Base-by-base conservation (phyloP, 2,329 filamentous ascomycete species). In the Cordyceps cicadae region DNA sequence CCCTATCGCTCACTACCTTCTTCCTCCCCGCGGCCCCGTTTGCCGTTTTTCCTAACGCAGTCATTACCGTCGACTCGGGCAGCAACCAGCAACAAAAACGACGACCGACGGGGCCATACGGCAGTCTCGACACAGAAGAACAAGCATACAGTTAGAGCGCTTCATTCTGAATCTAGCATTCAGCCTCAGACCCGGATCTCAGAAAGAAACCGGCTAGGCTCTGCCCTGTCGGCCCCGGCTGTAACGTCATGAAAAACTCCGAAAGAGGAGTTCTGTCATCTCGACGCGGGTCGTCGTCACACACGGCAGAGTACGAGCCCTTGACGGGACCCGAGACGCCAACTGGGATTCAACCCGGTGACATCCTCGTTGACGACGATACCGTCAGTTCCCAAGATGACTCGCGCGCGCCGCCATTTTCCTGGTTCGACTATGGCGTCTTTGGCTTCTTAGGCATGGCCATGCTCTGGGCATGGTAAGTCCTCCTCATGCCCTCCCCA, bases 381-480 rank as follows among this genome's bases (percentile, higher is more conserved):
- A 15, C 12, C 24, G 17, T 1, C 12, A 24, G 43, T 15, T 3
- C 24, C 17, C 29, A 17, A 11, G 50, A 54, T 26, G 49, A 53
- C 26, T 3, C 21, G 7, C 6, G 11, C 12, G 48, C 15, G 12
- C 24, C 75, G 39, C 79, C 79, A 19, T 96, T 96, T 76, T 96
- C 91, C 64, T 92, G 89, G 86, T 70, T 90, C 41, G 90, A 95
- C 72, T 99, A 97, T 75, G 77, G 76, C 67, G 87, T 96, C 70
- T 97, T 97, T 74, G 79, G 88, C 60, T 77, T 96, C 55, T 79
- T 97, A 29, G 94, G 94, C 55, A 81, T 96, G 61, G 90, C 92
- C 57, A 97, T 97, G 94, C 81, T 97, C 50, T 97, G 93, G 93
- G 92, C 93, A 60, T 97, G 93, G 93, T 95, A 83, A 67, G 83